Evolutionary conservation across 192 early-diverging fungal genomes (phyloP), one percentile per base, ranked within the genome.

Genomic region (Rhizoclosmatium sp.): DNA sequence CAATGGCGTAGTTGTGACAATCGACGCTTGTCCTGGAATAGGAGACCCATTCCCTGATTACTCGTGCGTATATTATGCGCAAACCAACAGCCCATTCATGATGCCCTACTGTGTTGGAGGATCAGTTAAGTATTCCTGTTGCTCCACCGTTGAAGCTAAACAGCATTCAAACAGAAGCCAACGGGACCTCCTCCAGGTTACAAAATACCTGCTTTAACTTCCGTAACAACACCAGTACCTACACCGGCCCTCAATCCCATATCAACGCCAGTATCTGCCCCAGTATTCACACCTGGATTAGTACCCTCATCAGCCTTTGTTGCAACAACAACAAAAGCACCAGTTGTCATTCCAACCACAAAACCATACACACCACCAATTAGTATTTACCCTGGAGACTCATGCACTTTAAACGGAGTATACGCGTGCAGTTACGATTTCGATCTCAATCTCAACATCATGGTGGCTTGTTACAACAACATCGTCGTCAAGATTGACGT

Each of bases 341-440:
- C 51, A 0, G 16, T 16, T 0, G 16, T 16, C 9, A 54, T 54
- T 54, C 51, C 51, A 16, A 16, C 51, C 16, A 7, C 0, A 12
- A 7, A 7, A 12, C 16, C 51, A 12, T 54, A 54, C 51, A 16
- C 16, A 12, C 51, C 51, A 0, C 51, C 16, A 54, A 69, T 69
- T 14, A 14, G 31, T n/a, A 69, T 42, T 7, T 14, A 48, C 4
- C 4, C 31, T n/a, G 69, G 69, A 16, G 69, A 71, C 5, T 5
- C 46, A 10, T 71, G 69, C 69, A 21, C 69, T 56, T n/a, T 56
- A 7, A 5, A 56, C 19, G 46, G 19, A 31, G 69, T 47, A 4
- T 71, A 54, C 39, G 69, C 51, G 4, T 71, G 69, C 51, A 31
- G 69, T 71, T 71, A 54, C 51, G 54, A 71, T 39, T 47, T 4